These are phyloP conservation scores for Hemileia vastatrix DNA, from an alignment of 1,284 basidiomycete species.

Conservation along the genomic window DNA sequence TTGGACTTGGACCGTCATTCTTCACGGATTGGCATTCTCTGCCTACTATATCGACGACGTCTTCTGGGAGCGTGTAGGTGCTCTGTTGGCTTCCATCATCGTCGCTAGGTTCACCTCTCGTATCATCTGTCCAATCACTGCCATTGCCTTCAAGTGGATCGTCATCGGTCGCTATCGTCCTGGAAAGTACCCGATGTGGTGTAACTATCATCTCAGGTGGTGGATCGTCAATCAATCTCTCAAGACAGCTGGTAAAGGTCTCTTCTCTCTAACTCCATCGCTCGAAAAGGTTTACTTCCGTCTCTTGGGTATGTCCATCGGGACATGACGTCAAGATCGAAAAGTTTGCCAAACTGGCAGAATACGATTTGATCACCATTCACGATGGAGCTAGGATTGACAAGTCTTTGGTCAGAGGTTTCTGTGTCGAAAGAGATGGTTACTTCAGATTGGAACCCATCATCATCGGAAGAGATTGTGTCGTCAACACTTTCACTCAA, in stretches of 20 bases:
- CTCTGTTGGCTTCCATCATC: slow-evolving; percentile 38
- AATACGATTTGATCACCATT: slow-evolving; percentile 43
- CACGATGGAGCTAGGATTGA: slow-evolving; percentile 43
- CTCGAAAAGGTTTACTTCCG: slow-evolving; percentile 41
- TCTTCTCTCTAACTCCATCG: slow-evolving; percentile 38
- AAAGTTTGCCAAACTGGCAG: slow-evolving; percentile 37
- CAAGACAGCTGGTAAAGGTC: slow-evolving; percentile 40
- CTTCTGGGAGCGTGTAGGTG: slow-evolving; percentile 43
- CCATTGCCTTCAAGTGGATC: slow-evolving; percentile 45
- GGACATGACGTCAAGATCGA: slow-evolving; percentile 41
- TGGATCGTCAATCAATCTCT: slow-evolving; percentile 45
- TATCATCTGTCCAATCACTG: slow-evolving; percentile 42
- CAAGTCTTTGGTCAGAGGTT: slow-evolving; percentile 41
- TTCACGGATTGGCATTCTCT: slow-evolving; percentile 43
- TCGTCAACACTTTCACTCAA: slow-evolving; percentile 43
- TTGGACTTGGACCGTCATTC: slow-evolving; percentile 44
- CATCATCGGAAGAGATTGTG: slow-evolving; percentile 43
- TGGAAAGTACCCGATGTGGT: slow-evolving; percentile 44
- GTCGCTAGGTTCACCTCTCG: slow-evolving; percentile 41
- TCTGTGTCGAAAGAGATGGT: slow-evolving; percentile 44
- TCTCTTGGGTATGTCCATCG: slow-evolving; percentile 41
- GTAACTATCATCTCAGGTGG: slow-evolving; percentile 44
- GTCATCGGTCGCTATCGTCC: slow-evolving; percentile 42
- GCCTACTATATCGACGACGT: slow-evolving; percentile 43
- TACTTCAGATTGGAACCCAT: slow-evolving; percentile 44